Conservation (phyloP, 2,329 filamentous ascomycete genomes). For the Fusarium sp. region DNA sequence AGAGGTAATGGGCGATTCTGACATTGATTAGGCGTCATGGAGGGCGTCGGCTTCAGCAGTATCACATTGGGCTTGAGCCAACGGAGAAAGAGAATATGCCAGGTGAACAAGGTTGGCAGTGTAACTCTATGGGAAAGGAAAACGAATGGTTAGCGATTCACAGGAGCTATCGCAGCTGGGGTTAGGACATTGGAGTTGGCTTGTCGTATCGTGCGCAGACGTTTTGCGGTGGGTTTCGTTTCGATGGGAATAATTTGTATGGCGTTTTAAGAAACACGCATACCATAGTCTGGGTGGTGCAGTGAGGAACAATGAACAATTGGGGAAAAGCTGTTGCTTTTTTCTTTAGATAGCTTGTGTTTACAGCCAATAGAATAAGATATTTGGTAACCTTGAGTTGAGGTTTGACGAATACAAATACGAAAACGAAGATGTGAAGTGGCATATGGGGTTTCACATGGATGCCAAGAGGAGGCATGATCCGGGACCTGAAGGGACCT, state of each 20-base stretch:
- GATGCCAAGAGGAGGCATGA: slow-evolving; percentile 7
- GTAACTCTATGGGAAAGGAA: slow-evolving; percentile 21
- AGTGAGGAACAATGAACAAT: slow-evolving; percentile 24
- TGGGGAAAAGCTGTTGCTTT: slow-evolving; percentile 8
- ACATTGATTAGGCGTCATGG: slow-evolving; percentile 43
- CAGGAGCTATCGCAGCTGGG: slow-evolving; percentile 13
- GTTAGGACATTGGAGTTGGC: slow-evolving; percentile 32
- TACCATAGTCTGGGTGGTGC: slow-evolving; percentile 6
- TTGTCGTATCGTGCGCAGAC: slow-evolving; percentile 9
- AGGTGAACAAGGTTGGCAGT: neutral
- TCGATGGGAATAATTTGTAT: slow-evolving; percentile 29
- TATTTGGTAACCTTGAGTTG: neutral
- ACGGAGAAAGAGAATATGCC: neutral
- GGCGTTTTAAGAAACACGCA: slow-evolving; percentile 28
- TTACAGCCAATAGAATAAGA: slow-evolving; percentile 25
- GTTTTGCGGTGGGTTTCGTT: slow-evolving; percentile 5
- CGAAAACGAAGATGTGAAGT: slow-evolving; percentile 36
- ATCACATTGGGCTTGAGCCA: neutral
- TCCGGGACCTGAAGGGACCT: slow-evolving; percentile 28
- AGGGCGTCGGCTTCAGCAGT: neutral
- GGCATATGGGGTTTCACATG: slow-evolving; percentile 12
- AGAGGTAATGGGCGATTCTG: slow-evolving; percentile 53
- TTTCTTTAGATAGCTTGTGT: neutral
- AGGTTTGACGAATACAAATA: slow-evolving; percentile 38
- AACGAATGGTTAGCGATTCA: slow-evolving; percentile 32